Conservation (phyloP, 2,329 filamentous ascomycete genomes). For the Plenodomus lindquistii region DNA sequence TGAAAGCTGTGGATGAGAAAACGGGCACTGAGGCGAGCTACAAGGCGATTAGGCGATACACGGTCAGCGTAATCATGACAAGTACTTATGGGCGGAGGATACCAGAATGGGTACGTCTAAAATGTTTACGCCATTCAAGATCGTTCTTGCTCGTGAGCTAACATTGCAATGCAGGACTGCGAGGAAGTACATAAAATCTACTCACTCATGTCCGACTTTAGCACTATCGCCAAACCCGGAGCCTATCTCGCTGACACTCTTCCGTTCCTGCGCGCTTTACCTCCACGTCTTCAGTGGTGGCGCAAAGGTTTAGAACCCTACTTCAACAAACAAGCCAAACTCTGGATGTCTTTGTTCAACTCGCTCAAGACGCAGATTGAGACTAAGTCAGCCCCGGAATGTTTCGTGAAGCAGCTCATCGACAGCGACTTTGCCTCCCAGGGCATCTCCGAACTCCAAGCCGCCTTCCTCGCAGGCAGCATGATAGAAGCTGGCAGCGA, state of each 20-base stretch:
- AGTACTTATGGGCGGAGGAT: constrained; percentile 41
- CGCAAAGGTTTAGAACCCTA: constrained; percentile 29
- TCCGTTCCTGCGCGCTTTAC: constrained; percentile 32
- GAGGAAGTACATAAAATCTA: constrained; percentile 39
- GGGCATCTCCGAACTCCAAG: constrained; percentile 41
- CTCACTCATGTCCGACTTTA: constrained; percentile 42
- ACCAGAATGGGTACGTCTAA: constrained; percentile 32
- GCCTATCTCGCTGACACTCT: constrained; percentile 38
- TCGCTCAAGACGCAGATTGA: constrained; percentile 37
- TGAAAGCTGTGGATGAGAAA: constrained; percentile 31
- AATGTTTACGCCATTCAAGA: background rate
- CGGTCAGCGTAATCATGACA: constrained; percentile 43
- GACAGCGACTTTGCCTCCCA: constrained; percentile 44
- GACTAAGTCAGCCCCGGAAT: constrained; percentile 38
- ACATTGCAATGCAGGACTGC: constrained; percentile 24
- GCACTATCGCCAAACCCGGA: constrained; percentile 31
- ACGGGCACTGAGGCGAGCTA: constrained; percentile 29
- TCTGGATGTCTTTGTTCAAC: constrained; percentile 39
- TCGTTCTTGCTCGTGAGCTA: background rate
- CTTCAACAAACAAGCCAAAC: constrained; percentile 37
- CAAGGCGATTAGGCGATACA: constrained; percentile 36
- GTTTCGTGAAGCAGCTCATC: constrained; percentile 42
- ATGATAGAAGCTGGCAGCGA: constrained; percentile 48
- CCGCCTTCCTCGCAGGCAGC: constrained; percentile 41
- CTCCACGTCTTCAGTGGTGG: constrained; percentile 37